phyloP scores from a whole-genome alignment of 2,329 filamentous ascomycete genomes.

The Capronia epimyces region DNA sequence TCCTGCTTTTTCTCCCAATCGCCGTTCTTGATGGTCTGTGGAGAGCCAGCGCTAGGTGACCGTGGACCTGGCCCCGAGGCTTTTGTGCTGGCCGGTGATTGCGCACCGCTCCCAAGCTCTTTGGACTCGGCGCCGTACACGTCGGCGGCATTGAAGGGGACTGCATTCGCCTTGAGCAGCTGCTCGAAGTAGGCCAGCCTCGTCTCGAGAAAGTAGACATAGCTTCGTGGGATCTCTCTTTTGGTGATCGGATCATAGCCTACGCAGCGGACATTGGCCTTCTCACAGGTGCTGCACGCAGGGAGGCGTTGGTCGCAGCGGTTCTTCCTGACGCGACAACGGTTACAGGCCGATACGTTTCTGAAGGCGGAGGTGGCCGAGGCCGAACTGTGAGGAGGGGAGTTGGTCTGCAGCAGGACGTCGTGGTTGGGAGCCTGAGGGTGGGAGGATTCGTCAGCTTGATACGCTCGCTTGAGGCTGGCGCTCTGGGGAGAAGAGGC shows the following conservation, averaged over 20 bases:
- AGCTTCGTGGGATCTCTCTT: slow-evolving; percentile 84
- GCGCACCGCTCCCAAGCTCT: slow-evolving; percentile 13
- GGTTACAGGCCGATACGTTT: slow-evolving; percentile 91
- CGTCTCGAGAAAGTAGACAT: slow-evolving; percentile 91
- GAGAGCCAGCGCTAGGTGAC: slow-evolving; percentile 28
- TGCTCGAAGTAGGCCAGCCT: slow-evolving; percentile 77
- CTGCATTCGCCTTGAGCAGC: slow-evolving; percentile 62
- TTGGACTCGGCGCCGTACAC: slow-evolving; percentile 55
- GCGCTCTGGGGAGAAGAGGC: slow-evolving; percentile 25
- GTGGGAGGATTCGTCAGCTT: slow-evolving; percentile 22
- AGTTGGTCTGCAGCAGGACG: slow-evolving; percentile 7
- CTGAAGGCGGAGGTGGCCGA: slow-evolving; percentile 54
- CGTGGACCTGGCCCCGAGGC: slow-evolving; percentile 13
- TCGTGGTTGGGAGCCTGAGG: slow-evolving; percentile 15
- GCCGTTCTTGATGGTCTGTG: slow-evolving; percentile 29
- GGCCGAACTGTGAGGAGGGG: slow-evolving; percentile 28
- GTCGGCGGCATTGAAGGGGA: slow-evolving; percentile 65
- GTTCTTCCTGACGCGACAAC: slow-evolving; percentile 87
- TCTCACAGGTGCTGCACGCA: slow-evolving; percentile 85
- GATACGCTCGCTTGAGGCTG: slow-evolving; percentile 29
- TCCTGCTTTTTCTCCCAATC: slow-evolving; percentile 41
- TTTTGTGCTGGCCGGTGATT: slow-evolving; percentile 27
- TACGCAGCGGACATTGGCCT: slow-evolving; percentile 84
- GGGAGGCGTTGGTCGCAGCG: slow-evolving; percentile 89
- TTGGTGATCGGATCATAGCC: slow-evolving; percentile 97